A percentile compares a stretch with the other conserved stretches of the same genome.
phyloP scores from a whole-genome alignment of 805 yeast genomes.

The Brettanomyces naardenensis region DNA sequence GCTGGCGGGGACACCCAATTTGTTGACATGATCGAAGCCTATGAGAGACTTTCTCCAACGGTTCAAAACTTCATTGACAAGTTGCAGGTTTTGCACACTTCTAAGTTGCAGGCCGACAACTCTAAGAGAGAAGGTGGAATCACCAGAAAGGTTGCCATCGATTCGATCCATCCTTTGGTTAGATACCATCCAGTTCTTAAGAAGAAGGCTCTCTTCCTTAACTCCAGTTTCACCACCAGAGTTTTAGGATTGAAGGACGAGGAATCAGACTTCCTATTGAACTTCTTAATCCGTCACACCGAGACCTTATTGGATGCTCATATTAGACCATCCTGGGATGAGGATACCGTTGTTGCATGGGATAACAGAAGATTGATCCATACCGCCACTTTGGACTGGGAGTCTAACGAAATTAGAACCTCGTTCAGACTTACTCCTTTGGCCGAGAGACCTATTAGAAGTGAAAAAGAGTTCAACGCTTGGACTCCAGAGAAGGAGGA shows the following conservation, averaged over 20 bases:
- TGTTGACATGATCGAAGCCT: slow-evolving; percentile 65
- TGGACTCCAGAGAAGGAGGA: slow-evolving; percentile 25
- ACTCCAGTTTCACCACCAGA: slow-evolving; percentile 54
- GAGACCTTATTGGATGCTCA: slow-evolving; percentile 51
- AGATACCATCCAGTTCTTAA: slow-evolving; percentile 69
- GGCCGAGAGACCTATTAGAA: slow-evolving; percentile 56
- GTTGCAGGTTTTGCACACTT: slow-evolving; percentile 62
- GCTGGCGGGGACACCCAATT: slow-evolving; percentile 78
- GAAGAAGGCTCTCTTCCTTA: slow-evolving; percentile 49
- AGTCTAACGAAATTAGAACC: slow-evolving; percentile 57
- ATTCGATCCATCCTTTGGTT: slow-evolving; percentile 60
- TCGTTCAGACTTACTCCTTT: slow-evolving; percentile 67
- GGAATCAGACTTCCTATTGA: slow-evolving; percentile 56
- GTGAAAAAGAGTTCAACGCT: slow-evolving; percentile 23
- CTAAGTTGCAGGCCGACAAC: slow-evolving; percentile 59
- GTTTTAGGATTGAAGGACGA: slow-evolving; percentile 68
- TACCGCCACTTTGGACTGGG: slow-evolving; percentile 68
- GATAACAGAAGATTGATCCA: slow-evolving; percentile 70
- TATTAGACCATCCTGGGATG: slow-evolving; percentile 64
- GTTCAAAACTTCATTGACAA: slow-evolving; percentile 52
- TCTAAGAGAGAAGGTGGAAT: slow-evolving; percentile 51
- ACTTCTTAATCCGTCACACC: slow-evolving; percentile 47
- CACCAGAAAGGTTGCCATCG: slow-evolving; percentile 56
- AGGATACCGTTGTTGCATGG: slow-evolving; percentile 67
- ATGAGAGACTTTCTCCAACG: slow-evolving; percentile 59